phyloP scores from a whole-genome alignment of 495 filamentous ascomycete genomes.

The Hypomontagnella submonticulosa region DNA sequence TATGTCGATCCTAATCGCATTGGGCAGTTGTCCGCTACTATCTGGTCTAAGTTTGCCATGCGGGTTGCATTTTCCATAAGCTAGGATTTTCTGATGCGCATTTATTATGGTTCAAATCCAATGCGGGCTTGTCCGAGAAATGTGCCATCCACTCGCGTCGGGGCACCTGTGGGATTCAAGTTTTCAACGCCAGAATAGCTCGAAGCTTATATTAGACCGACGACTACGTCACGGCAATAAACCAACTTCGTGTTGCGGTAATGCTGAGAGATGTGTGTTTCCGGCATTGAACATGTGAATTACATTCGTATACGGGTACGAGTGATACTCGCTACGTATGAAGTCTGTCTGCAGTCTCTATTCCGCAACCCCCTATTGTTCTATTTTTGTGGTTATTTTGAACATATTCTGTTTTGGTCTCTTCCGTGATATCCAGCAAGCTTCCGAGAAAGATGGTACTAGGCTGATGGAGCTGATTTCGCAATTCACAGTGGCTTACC shows the following conservation, averaged over 20 bases:
- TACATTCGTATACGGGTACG: neutral
- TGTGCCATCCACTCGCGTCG: slow-evolving; percentile 28
- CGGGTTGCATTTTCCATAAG: slow-evolving; percentile 20
- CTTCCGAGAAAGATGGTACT: slow-evolving; percentile 19
- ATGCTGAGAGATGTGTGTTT: neutral
- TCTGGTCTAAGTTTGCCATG: slow-evolving; percentile 28
- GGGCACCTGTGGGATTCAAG: slow-evolving; percentile 21
- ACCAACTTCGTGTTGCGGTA: neutral
- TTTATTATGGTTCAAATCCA: slow-evolving; percentile 20
- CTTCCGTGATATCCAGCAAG: slow-evolving; percentile 25
- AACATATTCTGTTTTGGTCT: slow-evolving; percentile 6
- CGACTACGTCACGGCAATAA: slow-evolving; percentile 4
- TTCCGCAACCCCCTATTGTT: neutral
- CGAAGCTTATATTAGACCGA: slow-evolving; percentile 22
- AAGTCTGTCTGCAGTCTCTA: neutral
- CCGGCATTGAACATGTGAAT: neutral
- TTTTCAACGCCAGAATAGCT: slow-evolving; percentile 5
- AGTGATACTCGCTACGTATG: neutral
- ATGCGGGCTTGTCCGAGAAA: slow-evolving; percentile 29
- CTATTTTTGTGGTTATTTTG: too few species aligned
- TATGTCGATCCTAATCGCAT: slow-evolving; percentile 39
- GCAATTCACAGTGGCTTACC: slow-evolving; percentile 3
- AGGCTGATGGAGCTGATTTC: slow-evolving; percentile 13
- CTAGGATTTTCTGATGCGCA: slow-evolving; percentile 11
- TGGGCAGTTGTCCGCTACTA: slow-evolving; percentile 24